phyloP scores from a whole-genome alignment of 257 asterid species.

The Rubia yunnanensis region DNA sequence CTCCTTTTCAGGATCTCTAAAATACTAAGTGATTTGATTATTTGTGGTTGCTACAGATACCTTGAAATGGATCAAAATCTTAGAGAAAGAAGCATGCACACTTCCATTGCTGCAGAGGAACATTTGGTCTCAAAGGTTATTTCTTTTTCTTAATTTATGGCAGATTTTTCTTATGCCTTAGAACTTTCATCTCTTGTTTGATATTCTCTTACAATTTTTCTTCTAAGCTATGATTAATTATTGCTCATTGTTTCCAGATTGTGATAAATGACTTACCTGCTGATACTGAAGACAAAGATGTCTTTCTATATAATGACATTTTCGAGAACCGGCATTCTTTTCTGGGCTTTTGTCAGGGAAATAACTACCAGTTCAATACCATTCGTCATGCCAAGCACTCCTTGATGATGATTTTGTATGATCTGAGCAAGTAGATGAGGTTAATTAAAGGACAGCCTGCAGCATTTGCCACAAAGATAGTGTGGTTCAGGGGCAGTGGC shows the following conservation, averaged over 20 bases:
- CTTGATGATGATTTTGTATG: conserved; percentile 73
- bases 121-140: conserved; percentile 46
- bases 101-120: conserved; percentile 35
- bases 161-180: background rate
- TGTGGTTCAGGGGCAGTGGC: conserved; percentile 20
- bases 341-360: conserved; percentile 54
- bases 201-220: background rate
- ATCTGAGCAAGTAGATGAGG: conserved; percentile 31
- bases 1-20: background rate
- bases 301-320: conserved; percentile 33
- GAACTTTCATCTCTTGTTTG: background rate
- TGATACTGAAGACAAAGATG: conserved; percentile 42
- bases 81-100: conserved; percentile 29
- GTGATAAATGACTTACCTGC: conserved; percentile 28
- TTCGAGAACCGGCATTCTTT: conserved; percentile 47
- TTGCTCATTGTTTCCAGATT: conserved; percentile 21
- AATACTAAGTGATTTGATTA: background rate
- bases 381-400: conserved; percentile 76
- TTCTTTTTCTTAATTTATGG: background rate
- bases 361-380: conserved; percentile 52
- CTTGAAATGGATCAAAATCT: conserved; percentile 18
- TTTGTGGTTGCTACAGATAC: conserved; percentile 38
- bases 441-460: conserved; percentile 18
- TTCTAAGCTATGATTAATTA: conserved; percentile 3
- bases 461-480: conserved; percentile 26